Evolutionary conservation across 176 grass and related monocot species (phyloP).

Genomic region (Olyra latifolia): DNA sequence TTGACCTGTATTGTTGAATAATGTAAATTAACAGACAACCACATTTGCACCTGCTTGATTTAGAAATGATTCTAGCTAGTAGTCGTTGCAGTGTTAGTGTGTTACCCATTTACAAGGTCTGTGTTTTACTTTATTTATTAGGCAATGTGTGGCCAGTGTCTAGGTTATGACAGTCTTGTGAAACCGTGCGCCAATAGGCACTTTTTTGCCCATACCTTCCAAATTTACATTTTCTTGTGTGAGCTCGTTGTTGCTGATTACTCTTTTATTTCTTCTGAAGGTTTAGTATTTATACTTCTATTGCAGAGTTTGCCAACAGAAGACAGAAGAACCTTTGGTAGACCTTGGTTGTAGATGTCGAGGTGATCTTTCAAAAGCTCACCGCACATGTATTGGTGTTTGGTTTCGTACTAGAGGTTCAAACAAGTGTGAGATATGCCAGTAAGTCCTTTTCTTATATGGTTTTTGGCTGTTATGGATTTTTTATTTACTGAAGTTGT

Average conservation of each 20-base stretch:
- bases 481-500: conserved; percentile 33
- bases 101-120: neutral
- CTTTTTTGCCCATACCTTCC: neutral
- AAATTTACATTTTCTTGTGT: conserved; percentile 15
- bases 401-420: conserved; percentile 97
- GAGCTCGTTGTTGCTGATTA: neutral
- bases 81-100: neutral
- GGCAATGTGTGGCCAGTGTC: neutral
- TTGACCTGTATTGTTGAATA: neutral
- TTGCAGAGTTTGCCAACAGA: conserved; percentile 89
- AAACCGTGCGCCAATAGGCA: neutral
- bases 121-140: neutral
- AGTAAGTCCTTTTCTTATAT: conserved; percentile 62
- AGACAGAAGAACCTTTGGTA: conserved; percentile 87
- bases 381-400: conserved; percentile 83
- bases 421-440: conserved; percentile 99
- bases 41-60: neutral
- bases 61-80: neutral
- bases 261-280: neutral
- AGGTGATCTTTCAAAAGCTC: conserved; percentile 92
- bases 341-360: conserved; percentile 94
- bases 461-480: conserved; percentile 6
- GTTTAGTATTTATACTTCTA: conserved; percentile 14
- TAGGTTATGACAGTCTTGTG: neutral
- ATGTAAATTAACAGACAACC: neutral